A percentile compares a stretch with the other conserved stretches of the same genome.
phyloP scores from a whole-genome alignment of 2,329 filamentous ascomycete genomes.

The Chalaropsis ovoidea region DNA sequence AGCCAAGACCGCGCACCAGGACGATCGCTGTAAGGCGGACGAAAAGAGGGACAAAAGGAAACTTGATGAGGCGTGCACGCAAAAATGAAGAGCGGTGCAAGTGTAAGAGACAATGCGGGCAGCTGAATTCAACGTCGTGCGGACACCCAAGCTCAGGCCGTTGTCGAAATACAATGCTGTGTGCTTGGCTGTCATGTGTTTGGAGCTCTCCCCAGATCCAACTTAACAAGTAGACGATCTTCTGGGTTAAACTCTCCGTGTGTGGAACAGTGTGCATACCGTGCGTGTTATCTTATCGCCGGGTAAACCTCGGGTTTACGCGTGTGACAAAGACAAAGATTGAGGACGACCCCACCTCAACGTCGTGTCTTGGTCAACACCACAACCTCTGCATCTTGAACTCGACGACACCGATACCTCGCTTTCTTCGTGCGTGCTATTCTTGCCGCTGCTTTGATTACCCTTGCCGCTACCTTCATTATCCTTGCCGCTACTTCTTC shows the following conservation, averaged over 20 bases:
- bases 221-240: conserved; percentile 26
- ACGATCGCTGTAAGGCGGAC: background rate
- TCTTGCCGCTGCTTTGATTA: no score
- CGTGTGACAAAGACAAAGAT: no score
- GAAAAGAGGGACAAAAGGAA: background rate
- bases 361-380: background rate
- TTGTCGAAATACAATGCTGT: background rate
- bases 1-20: background rate
- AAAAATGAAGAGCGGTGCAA: background rate
- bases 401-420: background rate
- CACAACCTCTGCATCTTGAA: no score
- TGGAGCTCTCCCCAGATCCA: conserved; percentile 9
- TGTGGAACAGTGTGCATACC: background rate
- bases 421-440: background rate
- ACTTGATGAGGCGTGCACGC: background rate
- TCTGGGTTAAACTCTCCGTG: conserved; percentile 19
- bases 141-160: background rate
- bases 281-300: background rate
- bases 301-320: conserved; percentile 8
- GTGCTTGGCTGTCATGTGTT: background rate
- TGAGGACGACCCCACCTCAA: background rate
- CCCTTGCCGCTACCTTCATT: background rate
- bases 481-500: no score
- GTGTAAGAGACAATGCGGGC: background rate
- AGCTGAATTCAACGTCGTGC: background rate